These are phyloP conservation scores for Achlya hypogyna DNA, from an alignment of 352 stramenopile species.

Conservation along the genomic window DNA sequence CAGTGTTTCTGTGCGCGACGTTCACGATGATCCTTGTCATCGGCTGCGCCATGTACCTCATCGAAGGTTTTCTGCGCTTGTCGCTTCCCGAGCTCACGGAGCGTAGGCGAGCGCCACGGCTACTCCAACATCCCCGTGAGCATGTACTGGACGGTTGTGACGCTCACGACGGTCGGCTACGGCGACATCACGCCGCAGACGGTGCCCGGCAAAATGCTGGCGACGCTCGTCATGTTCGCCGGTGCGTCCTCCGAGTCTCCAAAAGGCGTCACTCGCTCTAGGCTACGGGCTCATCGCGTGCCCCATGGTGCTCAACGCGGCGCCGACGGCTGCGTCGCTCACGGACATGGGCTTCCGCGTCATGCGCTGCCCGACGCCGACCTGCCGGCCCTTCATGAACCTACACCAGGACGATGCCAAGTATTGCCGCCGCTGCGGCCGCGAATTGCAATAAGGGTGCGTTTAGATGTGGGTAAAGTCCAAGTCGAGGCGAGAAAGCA, in stretches of 20 bases:
- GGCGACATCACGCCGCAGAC: slow-evolving; percentile 78
- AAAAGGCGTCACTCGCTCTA: neutral
- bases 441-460: neutral
- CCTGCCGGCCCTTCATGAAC: slow-evolving; percentile 48
- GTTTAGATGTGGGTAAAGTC: slow-evolving; percentile 5
- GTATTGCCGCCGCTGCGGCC: slow-evolving; percentile 61
- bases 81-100: neutral
- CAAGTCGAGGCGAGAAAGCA: neutral
- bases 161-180: slow-evolving; percentile 81
- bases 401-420: slow-evolving; percentile 70
- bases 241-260: slow-evolving; percentile 19
- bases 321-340: slow-evolving; percentile 35
- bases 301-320: slow-evolving; percentile 63
- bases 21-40: slow-evolving; percentile 76
- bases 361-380: slow-evolving; percentile 34
- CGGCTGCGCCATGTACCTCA: slow-evolving; percentile 73
- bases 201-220: slow-evolving; percentile 65
- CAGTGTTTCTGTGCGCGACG: slow-evolving; percentile 61
- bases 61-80: slow-evolving; percentile 34
- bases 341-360: slow-evolving; percentile 32
- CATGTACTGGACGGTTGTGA: slow-evolving; percentile 83
- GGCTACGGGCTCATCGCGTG: slow-evolving; percentile 76
- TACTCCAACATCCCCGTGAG: slow-evolving; percentile 83
- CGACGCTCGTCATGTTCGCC: slow-evolving; percentile 78
- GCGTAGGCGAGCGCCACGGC: slow-evolving; percentile 39